Evolutionary conservation across 2,329 filamentous ascomycete genomes (phyloP).

Genomic region (Lasiodiplodia gonubiensis): DNA sequence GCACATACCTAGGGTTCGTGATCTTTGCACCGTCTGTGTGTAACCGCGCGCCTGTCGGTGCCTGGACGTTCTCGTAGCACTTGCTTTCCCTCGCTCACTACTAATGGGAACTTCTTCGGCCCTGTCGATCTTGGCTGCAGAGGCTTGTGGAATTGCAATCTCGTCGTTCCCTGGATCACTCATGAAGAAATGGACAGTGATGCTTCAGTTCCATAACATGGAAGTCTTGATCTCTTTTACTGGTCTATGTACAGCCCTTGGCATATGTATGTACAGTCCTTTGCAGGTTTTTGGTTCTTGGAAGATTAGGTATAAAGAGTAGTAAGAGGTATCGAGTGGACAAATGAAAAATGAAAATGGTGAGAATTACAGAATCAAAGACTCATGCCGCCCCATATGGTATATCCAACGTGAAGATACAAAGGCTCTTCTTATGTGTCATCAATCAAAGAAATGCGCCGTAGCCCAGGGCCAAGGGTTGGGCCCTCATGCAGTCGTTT

Average conservation of each 20-base stretch:
- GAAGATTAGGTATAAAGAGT: slow-evolving; percentile 11
- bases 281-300: background rate
- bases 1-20: background rate
- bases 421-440: background rate
- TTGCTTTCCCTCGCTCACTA: background rate
- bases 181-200: no score
- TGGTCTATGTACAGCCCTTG: background rate
- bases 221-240: background rate
- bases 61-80: background rate
- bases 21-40: background rate
- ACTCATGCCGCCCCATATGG: slow-evolving; percentile 15
- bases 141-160: no score
- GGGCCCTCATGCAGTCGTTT: slow-evolving; percentile 9
- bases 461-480: background rate
- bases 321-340: slow-evolving; percentile 8
- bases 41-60: background rate
- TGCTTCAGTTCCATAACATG: background rate
- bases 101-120: background rate
- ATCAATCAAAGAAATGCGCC: slow-evolving; percentile 17
- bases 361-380: background rate
- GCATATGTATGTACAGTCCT: background rate
- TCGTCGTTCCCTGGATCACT: no score
- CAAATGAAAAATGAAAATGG: background rate
- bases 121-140: background rate
- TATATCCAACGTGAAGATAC: slow-evolving; percentile 8